Conservation (phyloP, 2,329 filamentous ascomycete species). For the Paraconiothyrium brasiliense region DNA sequence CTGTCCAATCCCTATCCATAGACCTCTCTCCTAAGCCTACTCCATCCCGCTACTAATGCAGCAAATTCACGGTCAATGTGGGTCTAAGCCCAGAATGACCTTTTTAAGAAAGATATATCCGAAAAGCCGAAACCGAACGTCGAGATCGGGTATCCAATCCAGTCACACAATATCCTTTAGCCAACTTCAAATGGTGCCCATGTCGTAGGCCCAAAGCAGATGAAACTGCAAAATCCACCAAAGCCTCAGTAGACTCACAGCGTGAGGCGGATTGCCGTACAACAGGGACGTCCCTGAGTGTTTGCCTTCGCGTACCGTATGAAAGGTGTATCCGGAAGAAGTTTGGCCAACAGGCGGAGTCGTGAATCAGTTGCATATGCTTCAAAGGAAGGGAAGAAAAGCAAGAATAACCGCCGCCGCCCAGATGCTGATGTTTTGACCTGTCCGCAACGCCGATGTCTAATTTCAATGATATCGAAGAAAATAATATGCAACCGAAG, state of each 20-base stretch:
- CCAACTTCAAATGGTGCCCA: neutral
- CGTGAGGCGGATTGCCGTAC: neutral
- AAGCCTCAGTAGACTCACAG: neutral
- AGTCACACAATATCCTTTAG: constrained; percentile 1
- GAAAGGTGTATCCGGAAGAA: neutral
- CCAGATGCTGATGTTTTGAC: constrained; percentile 24
- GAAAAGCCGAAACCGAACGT: constrained; percentile 3
- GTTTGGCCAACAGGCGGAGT: neutral
- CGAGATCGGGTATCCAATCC: constrained; percentile 14
- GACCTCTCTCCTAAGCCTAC: constrained; percentile 1
- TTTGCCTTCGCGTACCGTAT: neutral
- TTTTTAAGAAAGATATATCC: neutral
- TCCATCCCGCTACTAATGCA: constrained; percentile 15
- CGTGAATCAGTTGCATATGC: constrained; percentile 2
- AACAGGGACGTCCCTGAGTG: neutral
- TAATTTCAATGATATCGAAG: constrained; percentile 10
- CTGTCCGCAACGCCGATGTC: constrained; percentile 23
- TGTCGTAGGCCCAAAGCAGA: neutral
- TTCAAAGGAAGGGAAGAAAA: constrained; percentile 5
- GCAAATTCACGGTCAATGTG: constrained; percentile 9
- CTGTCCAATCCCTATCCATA: neutral
- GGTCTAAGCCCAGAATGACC: neutral
- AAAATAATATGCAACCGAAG: constrained; percentile 22
- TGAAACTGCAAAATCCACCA: constrained; percentile 1
- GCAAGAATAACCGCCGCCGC: constrained; percentile 12